phyloP scores from a whole-genome alignment of 2,329 filamentous ascomycete genomes.

The Ophiostoma ips region DNA sequence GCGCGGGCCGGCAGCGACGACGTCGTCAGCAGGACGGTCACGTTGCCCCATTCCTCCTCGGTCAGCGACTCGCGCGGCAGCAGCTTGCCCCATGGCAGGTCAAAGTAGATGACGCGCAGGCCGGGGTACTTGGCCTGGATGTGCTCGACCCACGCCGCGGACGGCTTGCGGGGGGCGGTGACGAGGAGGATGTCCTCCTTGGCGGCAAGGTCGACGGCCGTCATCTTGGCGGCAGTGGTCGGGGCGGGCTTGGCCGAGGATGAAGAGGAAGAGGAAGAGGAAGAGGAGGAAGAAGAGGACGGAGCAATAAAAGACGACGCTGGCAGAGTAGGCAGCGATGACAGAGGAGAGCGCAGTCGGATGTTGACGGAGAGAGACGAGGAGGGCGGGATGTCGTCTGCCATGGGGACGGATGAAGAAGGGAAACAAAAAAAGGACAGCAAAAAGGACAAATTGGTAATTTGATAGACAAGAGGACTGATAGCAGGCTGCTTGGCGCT shows the following conservation, averaged over 20 bases:
- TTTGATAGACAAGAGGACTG: background rate
- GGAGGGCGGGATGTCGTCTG: background rate
- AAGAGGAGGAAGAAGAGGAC: background rate
- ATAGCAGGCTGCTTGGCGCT: too few relatives aligned
- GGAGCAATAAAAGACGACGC: background rate
- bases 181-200: constrained; percentile 34
- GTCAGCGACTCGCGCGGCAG: constrained; percentile 11
- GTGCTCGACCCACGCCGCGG: constrained; percentile 22
- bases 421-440: background rate
- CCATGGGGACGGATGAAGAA: background rate
- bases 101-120: constrained; percentile 24
- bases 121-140: constrained; percentile 29
- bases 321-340: background rate
- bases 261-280: background rate
- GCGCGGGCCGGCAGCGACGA: constrained; percentile 24
- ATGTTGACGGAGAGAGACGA: constrained; percentile 5
- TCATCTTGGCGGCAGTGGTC: constrained; percentile 1
- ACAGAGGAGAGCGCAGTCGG: background rate
- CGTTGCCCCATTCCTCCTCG: constrained; percentile 29
- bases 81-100: constrained; percentile 19
- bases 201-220: constrained; percentile 2
- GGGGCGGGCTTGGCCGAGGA: background rate
- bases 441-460: background rate
- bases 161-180: constrained; percentile 21
- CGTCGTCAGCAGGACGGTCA: constrained; percentile 27